These are phyloP conservation scores for Naematelia aurantialba DNA, from an alignment of 768 basidiomycete species.

Conservation along the genomic window DNA sequence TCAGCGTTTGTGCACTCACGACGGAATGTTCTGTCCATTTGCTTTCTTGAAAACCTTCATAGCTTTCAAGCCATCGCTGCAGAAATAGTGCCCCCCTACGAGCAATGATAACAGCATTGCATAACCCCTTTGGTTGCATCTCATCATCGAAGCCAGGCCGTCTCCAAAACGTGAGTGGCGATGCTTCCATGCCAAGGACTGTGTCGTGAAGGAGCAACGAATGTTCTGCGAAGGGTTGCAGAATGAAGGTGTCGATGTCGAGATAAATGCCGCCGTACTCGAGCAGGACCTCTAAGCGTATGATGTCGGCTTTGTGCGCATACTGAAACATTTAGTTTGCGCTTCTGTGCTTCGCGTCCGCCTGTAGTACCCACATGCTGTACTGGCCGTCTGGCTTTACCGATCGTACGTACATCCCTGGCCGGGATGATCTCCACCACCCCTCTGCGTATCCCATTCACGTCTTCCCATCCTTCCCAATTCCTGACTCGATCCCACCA, in stretches of 20 bases:
- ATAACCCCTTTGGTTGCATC: constrained; percentile 44
- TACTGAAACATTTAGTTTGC: constrained; percentile 17
- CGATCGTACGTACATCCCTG: constrained; percentile 33
- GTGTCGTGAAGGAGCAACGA: constrained; percentile 36
- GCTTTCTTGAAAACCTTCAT: constrained; percentile 37
- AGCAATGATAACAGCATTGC: constrained; percentile 44
- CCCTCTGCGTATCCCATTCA: constrained; percentile 15
- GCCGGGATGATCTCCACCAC: constrained; percentile 31
- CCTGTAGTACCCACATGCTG: constrained; percentile 23
- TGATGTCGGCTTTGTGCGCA: constrained; percentile 47
- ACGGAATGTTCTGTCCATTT: constrained; percentile 46
- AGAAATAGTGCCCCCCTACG: constrained; percentile 30
- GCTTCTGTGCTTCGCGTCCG: background rate
- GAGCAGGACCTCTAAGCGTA: constrained; percentile 41
- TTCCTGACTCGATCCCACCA: constrained; percentile 44
- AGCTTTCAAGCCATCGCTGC: constrained; percentile 36
- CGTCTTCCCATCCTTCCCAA: constrained; percentile 34
- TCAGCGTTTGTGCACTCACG: constrained; percentile 21
- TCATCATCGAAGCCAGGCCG: constrained; percentile 25
- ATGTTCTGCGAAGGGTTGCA: constrained; percentile 28
- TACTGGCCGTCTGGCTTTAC: constrained; percentile 32
- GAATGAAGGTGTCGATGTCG: constrained; percentile 46
- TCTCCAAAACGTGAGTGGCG: constrained; percentile 18
- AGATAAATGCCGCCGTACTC: constrained; percentile 45
- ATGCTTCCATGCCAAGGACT: constrained; percentile 43